phyloP scores from a whole-genome alignment of 2,329 filamentous ascomycete genomes.

The Thelonectria blattea region DNA sequence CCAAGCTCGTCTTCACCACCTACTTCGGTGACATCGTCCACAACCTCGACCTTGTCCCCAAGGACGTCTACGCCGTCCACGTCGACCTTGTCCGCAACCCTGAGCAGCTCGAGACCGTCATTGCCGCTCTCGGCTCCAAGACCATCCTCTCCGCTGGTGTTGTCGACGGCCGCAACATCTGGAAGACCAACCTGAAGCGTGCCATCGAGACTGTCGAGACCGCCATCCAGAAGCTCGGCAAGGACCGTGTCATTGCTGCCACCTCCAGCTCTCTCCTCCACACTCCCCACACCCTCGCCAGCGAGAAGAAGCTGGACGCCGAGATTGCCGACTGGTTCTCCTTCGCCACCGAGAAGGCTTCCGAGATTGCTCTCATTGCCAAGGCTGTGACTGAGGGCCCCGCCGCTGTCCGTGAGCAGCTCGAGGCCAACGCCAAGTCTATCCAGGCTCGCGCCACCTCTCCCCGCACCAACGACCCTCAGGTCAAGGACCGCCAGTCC shows the following conservation, averaged over 20 bases:
- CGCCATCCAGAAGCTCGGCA: slow-evolving; percentile 92
- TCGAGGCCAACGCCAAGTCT: slow-evolving; percentile 97
- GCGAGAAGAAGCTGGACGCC: slow-evolving; percentile 96
- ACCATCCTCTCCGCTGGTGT: slow-evolving; percentile 95
- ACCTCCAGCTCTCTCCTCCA: slow-evolving; percentile 98
- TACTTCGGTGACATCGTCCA: slow-evolving; percentile 99
- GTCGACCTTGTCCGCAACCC: slow-evolving; percentile 97
- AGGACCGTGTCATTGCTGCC: slow-evolving; percentile 95
- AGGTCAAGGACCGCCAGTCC: slow-evolving; percentile 95
- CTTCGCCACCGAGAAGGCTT: slow-evolving; percentile 93
- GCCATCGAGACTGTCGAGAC: slow-evolving; percentile 90
- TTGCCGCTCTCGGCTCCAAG: slow-evolving; percentile 82
- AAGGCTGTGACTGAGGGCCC: slow-evolving; percentile 96
- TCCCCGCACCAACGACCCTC: slow-evolving; percentile 93
- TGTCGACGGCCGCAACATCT: slow-evolving; percentile 99
- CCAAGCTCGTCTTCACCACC: slow-evolving; percentile 88
- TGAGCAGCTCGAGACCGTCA: slow-evolving; percentile 90
- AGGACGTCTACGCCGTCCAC: slow-evolving; percentile 84
- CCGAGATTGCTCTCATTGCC: slow-evolving; percentile 89
- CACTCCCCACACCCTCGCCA: slow-evolving; percentile 96
- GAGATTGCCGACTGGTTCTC: slow-evolving; percentile 99
- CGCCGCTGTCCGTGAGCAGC: slow-evolving; percentile 81
- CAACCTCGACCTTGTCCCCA: slow-evolving; percentile 91
- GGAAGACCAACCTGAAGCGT: slow-evolving; percentile 99
- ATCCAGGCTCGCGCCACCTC: slow-evolving; percentile 90